A percentile compares a stretch with the other conserved stretches of the same genome.
These are phyloP conservation scores for Lepidium sativum DNA, from an alignment of 345 rosid species.

Conservation along the genomic window DNA sequence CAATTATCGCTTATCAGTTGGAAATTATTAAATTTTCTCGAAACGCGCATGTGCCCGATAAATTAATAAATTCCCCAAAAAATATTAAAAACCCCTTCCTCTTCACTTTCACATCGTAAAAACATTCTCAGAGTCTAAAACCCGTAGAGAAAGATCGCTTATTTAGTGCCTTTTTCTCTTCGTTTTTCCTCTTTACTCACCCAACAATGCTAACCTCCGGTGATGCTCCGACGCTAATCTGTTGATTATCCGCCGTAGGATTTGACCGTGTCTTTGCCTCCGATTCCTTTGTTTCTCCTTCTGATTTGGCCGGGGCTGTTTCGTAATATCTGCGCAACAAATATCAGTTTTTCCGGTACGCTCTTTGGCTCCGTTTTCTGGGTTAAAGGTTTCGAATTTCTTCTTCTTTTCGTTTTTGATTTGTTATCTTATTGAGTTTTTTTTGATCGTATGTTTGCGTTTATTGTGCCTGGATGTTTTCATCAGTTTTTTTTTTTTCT, in stretches of 20 bases:
- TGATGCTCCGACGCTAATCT: background rate
- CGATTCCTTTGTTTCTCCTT: background rate
- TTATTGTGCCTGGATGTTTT: background rate
- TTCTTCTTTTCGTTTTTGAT: background rate
- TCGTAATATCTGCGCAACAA: background rate
- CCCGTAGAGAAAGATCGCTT: slow-evolving; percentile 1
- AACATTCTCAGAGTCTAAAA: background rate
- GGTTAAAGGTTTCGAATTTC: slow-evolving; percentile 4
- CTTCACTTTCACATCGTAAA: background rate
- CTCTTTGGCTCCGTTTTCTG: background rate
- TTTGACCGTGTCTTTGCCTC: background rate
- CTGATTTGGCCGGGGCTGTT: background rate
- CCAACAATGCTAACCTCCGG: slow-evolving; percentile 17
- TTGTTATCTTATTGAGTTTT: background rate
- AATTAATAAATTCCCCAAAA: background rate
- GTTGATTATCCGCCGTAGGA: background rate
- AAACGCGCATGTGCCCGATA: background rate
- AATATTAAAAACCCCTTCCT: slow-evolving; percentile 4
- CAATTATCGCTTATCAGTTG: background rate
- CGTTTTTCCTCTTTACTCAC: background rate
- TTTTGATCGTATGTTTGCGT: background rate
- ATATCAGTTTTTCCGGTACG: background rate
- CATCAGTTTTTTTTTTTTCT: background rate
- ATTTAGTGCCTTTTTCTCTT: background rate
- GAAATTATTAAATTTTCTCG: background rate